Conservation (phyloP, 768 basidiomycete species). For the Steccherinum ochraceum region DNA sequence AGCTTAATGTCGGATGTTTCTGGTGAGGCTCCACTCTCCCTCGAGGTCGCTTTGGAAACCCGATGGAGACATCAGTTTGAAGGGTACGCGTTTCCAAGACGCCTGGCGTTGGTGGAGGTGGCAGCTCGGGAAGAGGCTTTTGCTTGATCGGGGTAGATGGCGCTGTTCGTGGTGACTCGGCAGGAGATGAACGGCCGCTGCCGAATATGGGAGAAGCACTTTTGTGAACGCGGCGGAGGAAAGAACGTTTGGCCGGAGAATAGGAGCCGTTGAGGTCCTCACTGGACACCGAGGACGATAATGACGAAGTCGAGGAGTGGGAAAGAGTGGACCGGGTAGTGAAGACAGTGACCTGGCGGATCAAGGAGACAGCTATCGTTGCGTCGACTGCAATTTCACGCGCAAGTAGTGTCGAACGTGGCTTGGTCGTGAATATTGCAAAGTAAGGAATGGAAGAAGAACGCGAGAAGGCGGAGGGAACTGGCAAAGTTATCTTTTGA, state of each 20-base stretch:
- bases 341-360: slow-evolving; percentile 53
- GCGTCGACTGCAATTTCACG: slow-evolving; percentile 67
- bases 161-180: slow-evolving; percentile 6
- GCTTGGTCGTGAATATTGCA: slow-evolving; percentile 64
- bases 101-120: slow-evolving; percentile 15
- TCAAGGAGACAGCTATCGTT: slow-evolving; percentile 59
- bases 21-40: slow-evolving; percentile 31
- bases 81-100: slow-evolving; percentile 39
- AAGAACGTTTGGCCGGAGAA: slow-evolving; percentile 12
- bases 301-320: slow-evolving; percentile 18
- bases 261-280: slow-evolving; percentile 33
- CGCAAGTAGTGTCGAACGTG: slow-evolving; percentile 45
- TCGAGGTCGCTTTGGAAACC: slow-evolving; percentile 66
- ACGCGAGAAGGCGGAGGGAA: slow-evolving; percentile 54
- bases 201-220: slow-evolving; percentile 15
- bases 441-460: slow-evolving; percentile 61
- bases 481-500: slow-evolving; percentile 57
- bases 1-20: slow-evolving; percentile 40
- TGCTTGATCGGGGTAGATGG: slow-evolving; percentile 1
- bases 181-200: slow-evolving; percentile 8
- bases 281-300: slow-evolving; percentile 24
- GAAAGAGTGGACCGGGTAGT: slow-evolving; percentile 36
- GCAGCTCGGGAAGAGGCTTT: slow-evolving; percentile 23
- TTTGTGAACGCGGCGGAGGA: slow-evolving; percentile 28
- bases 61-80: slow-evolving; percentile 49